These are phyloP conservation scores for Penicillium flavigenum DNA, from an alignment of 495 filamentous ascomycete genomes.

Conservation along the genomic window DNA sequence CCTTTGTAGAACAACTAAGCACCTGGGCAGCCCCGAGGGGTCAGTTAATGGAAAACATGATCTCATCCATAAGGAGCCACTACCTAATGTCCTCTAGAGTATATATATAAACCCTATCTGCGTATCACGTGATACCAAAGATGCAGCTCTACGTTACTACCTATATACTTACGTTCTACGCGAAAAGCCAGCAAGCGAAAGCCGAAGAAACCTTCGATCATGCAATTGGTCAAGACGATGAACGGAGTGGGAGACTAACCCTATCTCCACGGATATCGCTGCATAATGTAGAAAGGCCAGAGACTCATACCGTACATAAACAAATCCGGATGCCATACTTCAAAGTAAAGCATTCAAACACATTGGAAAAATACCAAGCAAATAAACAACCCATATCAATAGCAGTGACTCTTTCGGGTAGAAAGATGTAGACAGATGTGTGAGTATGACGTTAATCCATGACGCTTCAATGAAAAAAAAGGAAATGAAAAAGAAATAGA, in stretches of 20 bases:
- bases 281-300: slow-evolving; percentile 36
- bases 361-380: slow-evolving; percentile 18
- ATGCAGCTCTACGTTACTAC: neutral
- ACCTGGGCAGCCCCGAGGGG: neutral
- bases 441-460: slow-evolving; percentile 33
- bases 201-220: slow-evolving; percentile 35
- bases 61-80: neutral
- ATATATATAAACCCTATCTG: neutral
- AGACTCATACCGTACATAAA: slow-evolving; percentile 30
- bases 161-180: neutral
- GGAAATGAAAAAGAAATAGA: slow-evolving; percentile 8
- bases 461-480: slow-evolving; percentile 32
- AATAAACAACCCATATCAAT: slow-evolving; percentile 25
- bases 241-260: slow-evolving; percentile 33
- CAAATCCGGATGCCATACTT: slow-evolving; percentile 26
- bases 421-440: slow-evolving; percentile 19
- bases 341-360: slow-evolving; percentile 14
- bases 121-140: neutral
- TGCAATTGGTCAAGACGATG: slow-evolving; percentile 39
- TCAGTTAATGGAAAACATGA: neutral
- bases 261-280: slow-evolving; percentile 40
- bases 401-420: slow-evolving; percentile 9
- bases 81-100: neutral
- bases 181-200: neutral
- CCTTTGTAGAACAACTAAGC: neutral